These are phyloP conservation scores for Ceratocystis smalleyi DNA, from an alignment of 2,329 filamentous ascomycete species.

Conservation along the genomic window DNA sequence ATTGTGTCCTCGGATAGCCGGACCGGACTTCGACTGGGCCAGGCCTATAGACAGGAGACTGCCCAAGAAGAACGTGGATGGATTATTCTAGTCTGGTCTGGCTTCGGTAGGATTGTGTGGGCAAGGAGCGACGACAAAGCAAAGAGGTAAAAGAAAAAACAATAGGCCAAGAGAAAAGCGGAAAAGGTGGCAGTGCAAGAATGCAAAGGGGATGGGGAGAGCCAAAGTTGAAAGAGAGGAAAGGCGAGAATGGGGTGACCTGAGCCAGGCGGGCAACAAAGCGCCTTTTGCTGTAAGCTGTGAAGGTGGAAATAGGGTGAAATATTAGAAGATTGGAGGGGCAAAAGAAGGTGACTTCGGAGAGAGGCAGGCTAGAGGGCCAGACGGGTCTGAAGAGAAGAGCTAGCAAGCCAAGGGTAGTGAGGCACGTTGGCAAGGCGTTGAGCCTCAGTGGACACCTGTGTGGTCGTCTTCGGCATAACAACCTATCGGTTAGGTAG, in stretches of 20 bases:
- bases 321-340: neutral
- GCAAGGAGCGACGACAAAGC: too few relatives aligned
- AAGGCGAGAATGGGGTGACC: neutral
- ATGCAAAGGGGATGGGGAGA: neutral
- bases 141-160: neutral
- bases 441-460: neutral
- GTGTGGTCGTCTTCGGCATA: too few relatives aligned
- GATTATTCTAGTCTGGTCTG: too few relatives aligned
- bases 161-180: neutral
- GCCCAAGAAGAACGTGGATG: too few relatives aligned
- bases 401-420: neutral
- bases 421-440: neutral
- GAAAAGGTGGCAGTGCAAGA: conserved; percentile 3
- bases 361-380: neutral
- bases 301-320: neutral
- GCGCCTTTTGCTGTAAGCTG: neutral
- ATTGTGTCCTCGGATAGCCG: too few relatives aligned
- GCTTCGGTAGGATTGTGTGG: too few relatives aligned
- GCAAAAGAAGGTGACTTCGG: neutral
- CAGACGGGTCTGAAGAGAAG: neutral
- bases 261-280: neutral
- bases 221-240: neutral
- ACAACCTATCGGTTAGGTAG: neutral
- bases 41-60: too few relatives aligned
- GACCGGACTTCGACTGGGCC: too few relatives aligned